Base-by-base conservation (phyloP, 441 rosid species). In the Aleurites moluccanus region DNA sequence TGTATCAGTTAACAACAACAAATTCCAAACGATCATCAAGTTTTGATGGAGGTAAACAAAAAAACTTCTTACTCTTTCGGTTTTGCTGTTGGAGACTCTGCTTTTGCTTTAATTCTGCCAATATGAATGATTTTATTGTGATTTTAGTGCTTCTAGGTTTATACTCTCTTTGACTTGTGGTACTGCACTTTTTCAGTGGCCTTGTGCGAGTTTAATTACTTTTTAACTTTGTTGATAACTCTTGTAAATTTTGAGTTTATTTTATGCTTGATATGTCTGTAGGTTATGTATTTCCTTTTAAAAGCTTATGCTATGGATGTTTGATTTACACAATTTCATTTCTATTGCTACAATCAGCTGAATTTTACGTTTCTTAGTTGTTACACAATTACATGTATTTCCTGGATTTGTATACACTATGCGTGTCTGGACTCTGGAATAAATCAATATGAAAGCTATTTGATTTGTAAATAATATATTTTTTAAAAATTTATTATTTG, bases 41-140 rank as follows among this genome's bases (percentile, higher is more conserved):
- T 21, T 69, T 38, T 70, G 33, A 56, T 70, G 64, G 73, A 70
- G 73, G 73, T 70, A 70, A 55, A 30, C 6, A 10, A 20, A 16
- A 10, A 64, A 21, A 64, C 0, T 14, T 21, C 4, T 3, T n/a
- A n/a, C 0, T 4, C 2, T 64, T 20, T n/a, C 13, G 4, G 1
- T 64, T 38, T 64, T 4, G 30, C 28, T 21, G 61, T 56, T 2
- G 25, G 10, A 23, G 28, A 23, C 30, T 10, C 61, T 21, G 23
- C 8, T 56, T 59, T 59, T 59, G 33, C 35, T 25, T 25, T 25
- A 11, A 27, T 59, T 59, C 20, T 3, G 16, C 27, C 6, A 27
- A 25, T 11, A 25, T 25, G 35, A 13, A 59, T 25, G 13, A 14
- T 10, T 25, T 27, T 59, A 25, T 3, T 27, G 63, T 33, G 35